These are phyloP conservation scores for Globisporangium nagaii DNA, from an alignment of 352 stramenopile genomes.

Conservation along the genomic window DNA sequence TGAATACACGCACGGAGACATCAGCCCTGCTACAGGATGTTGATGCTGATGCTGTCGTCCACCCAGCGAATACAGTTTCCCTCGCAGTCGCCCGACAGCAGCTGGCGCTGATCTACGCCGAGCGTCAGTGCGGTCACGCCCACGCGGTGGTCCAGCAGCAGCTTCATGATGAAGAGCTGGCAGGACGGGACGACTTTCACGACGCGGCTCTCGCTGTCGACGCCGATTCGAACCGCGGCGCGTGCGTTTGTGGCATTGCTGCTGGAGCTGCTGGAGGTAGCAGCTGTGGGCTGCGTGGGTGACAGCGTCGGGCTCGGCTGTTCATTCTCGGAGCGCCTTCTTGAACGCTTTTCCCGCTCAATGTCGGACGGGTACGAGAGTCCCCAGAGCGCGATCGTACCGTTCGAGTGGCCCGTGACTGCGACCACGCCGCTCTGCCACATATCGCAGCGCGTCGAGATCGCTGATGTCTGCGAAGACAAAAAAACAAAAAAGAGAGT, in stretches of 20 bases:
- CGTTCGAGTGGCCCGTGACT: slow-evolving; percentile 64
- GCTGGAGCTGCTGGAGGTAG: neutral
- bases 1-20: neutral
- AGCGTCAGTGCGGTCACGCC: slow-evolving; percentile 58
- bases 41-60: slow-evolving; percentile 67
- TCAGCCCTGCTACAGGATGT: slow-evolving; percentile 31
- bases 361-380: slow-evolving; percentile 57
- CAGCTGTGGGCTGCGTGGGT: neutral
- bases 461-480: slow-evolving; percentile 31
- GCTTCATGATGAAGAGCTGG: slow-evolving; percentile 70
- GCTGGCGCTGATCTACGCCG: slow-evolving; percentile 51
- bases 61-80: slow-evolving; percentile 77
- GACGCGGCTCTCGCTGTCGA: slow-evolving; percentile 5
- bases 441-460: slow-evolving; percentile 64
- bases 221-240: slow-evolving; percentile 8
- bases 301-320: neutral
- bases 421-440: slow-evolving; percentile 70
- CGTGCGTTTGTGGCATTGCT: neutral
- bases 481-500: neutral
- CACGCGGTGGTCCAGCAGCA: slow-evolving; percentile 60
- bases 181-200: slow-evolving; percentile 55
- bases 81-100: slow-evolving; percentile 61
- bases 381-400: slow-evolving; percentile 70
- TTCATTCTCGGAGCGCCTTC: neutral
- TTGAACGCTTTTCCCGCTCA: slow-evolving; percentile 18